phyloP scores from a whole-genome alignment of 169 alveolate species.

The Cytauxzoon felis region DNA sequence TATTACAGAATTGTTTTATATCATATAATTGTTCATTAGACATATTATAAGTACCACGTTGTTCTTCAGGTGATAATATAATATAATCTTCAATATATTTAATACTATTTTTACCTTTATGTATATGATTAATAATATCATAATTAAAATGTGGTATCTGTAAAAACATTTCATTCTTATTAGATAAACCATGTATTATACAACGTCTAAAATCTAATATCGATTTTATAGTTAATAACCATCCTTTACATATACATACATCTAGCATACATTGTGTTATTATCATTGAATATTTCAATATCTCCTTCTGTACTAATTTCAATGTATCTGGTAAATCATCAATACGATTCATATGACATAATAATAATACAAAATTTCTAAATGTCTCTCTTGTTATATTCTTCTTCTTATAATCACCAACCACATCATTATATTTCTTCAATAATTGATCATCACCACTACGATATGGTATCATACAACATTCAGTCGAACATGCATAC shows the following conservation, averaged over 20 bases:
- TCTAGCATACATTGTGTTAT: constrained; percentile 85
- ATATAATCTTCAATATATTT: constrained; percentile 77
- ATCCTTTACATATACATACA: constrained; percentile 77
- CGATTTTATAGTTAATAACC: constrained; percentile 76
- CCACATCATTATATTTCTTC: constrained; percentile 39
- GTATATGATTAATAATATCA: constrained; percentile 60
- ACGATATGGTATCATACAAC: constrained; percentile 38
- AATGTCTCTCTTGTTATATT: constrained; percentile 57
- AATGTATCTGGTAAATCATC: constrained; percentile 70
- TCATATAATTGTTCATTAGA: constrained; percentile 71
- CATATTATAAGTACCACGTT: constrained; percentile 79
- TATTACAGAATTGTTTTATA: constrained; percentile 77
- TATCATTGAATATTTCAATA: constrained; percentile 72
- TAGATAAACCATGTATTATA: constrained; percentile 82
- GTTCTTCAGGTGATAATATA: constrained; percentile 69
- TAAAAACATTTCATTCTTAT: constrained; percentile 72
- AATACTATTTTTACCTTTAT: constrained; percentile 76
- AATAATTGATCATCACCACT: constrained; percentile 57
- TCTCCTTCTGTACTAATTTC: constrained; percentile 59
- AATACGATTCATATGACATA: constrained; percentile 82
- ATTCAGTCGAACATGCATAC: constrained; percentile 69
- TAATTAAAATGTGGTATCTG: constrained; percentile 88
- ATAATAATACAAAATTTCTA: constrained; percentile 70
- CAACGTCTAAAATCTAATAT: constrained; percentile 84
- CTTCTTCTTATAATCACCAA: constrained; percentile 62